Evolutionary conservation across 2,329 filamentous ascomycete species (phyloP).

Genomic region (Ophiostoma sp.): DNA sequence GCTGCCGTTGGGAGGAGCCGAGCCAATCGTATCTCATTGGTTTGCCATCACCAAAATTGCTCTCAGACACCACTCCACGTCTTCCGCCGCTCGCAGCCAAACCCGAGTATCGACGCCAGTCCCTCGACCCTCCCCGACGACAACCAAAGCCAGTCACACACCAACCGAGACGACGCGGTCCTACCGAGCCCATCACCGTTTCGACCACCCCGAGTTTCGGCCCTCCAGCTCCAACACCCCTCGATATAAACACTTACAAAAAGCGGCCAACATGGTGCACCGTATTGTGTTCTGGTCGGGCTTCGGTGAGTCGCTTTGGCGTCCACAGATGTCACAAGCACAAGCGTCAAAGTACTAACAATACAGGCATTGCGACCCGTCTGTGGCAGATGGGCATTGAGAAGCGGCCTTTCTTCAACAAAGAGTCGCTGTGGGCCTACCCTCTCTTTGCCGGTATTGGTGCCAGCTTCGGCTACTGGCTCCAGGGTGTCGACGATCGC

Average conservation of each 20-base stretch:
- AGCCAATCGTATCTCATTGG: slow-evolving; percentile 24
- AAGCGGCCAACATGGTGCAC: slow-evolving; percentile 47
- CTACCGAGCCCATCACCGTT: background rate
- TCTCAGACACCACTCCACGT: slow-evolving; percentile 15
- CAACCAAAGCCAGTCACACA: background rate
- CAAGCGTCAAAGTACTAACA: background rate
- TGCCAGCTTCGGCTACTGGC: slow-evolving; percentile 93
- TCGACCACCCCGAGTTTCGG: no score
- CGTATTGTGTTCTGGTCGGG: slow-evolving; percentile 77
- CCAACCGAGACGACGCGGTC: background rate
- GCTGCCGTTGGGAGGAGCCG: background rate
- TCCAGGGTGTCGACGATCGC: slow-evolving; percentile 80
- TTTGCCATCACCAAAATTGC: slow-evolving; percentile 26
- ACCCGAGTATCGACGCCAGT: background rate
- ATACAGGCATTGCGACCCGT: slow-evolving; percentile 76
- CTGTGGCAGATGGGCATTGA: slow-evolving; percentile 98
- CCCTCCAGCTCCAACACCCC: background rate
- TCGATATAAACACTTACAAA: background rate
- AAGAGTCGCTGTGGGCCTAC: slow-evolving; percentile 81
- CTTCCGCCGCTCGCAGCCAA: slow-evolving; percentile 4
- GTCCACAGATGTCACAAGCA: background rate
- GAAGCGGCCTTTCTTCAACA: slow-evolving; percentile 91
- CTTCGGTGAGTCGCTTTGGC: slow-evolving; percentile 66
- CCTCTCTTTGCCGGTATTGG: slow-evolving; percentile 81
- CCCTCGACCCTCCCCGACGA: slow-evolving; percentile 6